A percentile compares a stretch with the other conserved stretches of the same genome.
Conservation (phyloP, 2,329 filamentous ascomycete genomes). For the Pseudofabraea citricarpa region DNA sequence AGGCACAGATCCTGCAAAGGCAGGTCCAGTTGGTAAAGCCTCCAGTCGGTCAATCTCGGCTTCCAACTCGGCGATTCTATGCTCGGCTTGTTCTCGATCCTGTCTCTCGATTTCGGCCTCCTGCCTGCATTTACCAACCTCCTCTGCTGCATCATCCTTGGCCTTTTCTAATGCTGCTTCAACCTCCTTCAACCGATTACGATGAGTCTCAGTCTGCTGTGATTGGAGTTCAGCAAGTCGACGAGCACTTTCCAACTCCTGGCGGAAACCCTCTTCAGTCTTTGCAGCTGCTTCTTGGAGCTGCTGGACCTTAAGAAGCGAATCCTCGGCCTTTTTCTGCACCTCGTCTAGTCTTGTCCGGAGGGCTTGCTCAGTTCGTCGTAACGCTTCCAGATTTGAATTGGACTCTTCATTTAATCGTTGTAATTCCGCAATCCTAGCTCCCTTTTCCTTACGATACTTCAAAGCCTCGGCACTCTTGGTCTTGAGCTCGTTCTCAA, state of each 20-base stretch:
- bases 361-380: constrained; percentile 74
- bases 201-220: constrained; percentile 68
- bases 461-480: constrained; percentile 84
- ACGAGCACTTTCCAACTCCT: constrained; percentile 76
- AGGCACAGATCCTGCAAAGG: constrained; percentile 41
- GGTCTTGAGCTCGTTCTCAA: constrained; percentile 85
- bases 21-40: constrained; percentile 39
- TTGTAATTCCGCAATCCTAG: constrained; percentile 82
- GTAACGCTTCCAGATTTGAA: constrained; percentile 70
- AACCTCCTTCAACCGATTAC: constrained; percentile 65
- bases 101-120: constrained; percentile 51
- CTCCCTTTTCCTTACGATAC: constrained; percentile 90
- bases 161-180: constrained; percentile 55
- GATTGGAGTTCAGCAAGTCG: constrained; percentile 80
- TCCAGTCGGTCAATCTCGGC: constrained; percentile 55
- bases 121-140: constrained; percentile 47
- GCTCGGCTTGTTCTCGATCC: constrained; percentile 58
- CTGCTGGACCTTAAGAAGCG: constrained; percentile 75
- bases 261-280: constrained; percentile 79
- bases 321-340: constrained; percentile 82
- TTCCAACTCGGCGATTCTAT: constrained; percentile 61
- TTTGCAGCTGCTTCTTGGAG: constrained; percentile 78
- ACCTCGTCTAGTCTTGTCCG: constrained; percentile 78
- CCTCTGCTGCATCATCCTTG: constrained; percentile 57
- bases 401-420: constrained; percentile 81